Percentiles rank a stretch among this genome's conserved stretches.
phyloP scores from a whole-genome alignment of 2,329 filamentous ascomycete species.

The Immersiporthe knoxdaviesiana region DNA sequence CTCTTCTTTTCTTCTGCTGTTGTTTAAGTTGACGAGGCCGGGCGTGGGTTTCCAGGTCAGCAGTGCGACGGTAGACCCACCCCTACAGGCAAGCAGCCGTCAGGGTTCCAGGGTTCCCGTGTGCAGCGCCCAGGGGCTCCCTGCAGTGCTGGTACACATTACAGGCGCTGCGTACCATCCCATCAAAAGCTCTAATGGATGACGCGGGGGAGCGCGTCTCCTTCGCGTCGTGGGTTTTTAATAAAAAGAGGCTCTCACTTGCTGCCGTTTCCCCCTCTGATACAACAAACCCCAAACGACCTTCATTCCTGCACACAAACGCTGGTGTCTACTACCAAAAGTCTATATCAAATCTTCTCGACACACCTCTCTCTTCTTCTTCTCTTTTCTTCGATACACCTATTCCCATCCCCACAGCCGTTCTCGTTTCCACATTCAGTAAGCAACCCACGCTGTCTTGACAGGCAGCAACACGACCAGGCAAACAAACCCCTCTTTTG shows the following conservation, averaged over 20 bases:
- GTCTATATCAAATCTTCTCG: neutral
- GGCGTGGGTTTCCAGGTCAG: neutral
- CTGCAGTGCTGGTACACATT: neutral
- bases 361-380: neutral
- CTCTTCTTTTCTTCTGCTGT: neutral
- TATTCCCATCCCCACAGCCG: neutral
- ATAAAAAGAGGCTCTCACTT: slow-evolving; percentile 12
- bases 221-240: slow-evolving; percentile 2
- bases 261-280: slow-evolving; percentile 8
- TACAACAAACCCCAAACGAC: slow-evolving; percentile 7
- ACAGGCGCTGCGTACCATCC: no score
- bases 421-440: slow-evolving; percentile 31
- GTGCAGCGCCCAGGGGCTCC: neutral
- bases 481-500: slow-evolving; percentile 4
- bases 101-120: slow-evolving; percentile 7
- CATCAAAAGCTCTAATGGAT: slow-evolving; percentile 5
- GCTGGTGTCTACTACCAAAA: neutral
- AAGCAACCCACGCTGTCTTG: slow-evolving; percentile 18
- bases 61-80: neutral
- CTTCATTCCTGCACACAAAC: slow-evolving; percentile 7
- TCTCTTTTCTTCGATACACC: neutral
- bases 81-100: neutral
- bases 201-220: slow-evolving; percentile 19
- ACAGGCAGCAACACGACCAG: slow-evolving; percentile 10
- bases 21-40: no score